Base-by-base conservation (phyloP, 148 eudicot species). In the Camellia granthamiana region DNA sequence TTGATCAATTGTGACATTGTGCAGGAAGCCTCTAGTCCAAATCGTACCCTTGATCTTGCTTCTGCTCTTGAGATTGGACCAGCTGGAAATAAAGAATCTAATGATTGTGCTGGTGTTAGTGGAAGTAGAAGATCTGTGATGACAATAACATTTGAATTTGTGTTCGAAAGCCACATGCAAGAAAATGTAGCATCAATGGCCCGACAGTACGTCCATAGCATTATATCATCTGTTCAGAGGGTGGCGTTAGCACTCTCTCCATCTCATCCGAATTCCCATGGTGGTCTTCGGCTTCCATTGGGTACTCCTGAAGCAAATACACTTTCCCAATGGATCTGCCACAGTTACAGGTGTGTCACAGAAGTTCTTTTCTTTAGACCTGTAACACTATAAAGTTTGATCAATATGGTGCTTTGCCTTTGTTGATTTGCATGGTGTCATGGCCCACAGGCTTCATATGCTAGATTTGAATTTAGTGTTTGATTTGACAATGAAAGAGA, bases 151-250 rank as follows among this genome's bases (percentile, higher is more conserved):
- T 93, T 96, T 85, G 91, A 96, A 79, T 93, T 93, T 89, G 98
- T 98, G 73, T 96, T 92, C 47, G 99, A 96, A 85, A 91, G 98
- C 86, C 99, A 96, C 88, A 90, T 93, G 87, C 98, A 96, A 85
- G 99, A 94, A 63, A 91, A 80, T 83, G 98, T 96, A 58, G 94
- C 94, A 55, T 84, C 93, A 30, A 96, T 96, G 98, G 99, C 99
- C 71, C 89, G 98, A 1, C 97, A 96, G 73, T 96, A 96, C 73
- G 85, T 96, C 19, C 95, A 98, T n/a, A 92, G 92, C 86, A 91
- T 93, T 46, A 96, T 93, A 84, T 88, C 98, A 41, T 92, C 99
- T 6, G 98, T 96, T 80, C 99, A 96, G 81, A 91, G 99, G 90
- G 98, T 94, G 55, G 99, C 99, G 47, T 78, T 94, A 59, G 99